Percentiles rank a stretch among this genome's conserved stretches.
phyloP scores from a whole-genome alignment of 257 asterid species.

The Gentiana dahurica region DNA sequence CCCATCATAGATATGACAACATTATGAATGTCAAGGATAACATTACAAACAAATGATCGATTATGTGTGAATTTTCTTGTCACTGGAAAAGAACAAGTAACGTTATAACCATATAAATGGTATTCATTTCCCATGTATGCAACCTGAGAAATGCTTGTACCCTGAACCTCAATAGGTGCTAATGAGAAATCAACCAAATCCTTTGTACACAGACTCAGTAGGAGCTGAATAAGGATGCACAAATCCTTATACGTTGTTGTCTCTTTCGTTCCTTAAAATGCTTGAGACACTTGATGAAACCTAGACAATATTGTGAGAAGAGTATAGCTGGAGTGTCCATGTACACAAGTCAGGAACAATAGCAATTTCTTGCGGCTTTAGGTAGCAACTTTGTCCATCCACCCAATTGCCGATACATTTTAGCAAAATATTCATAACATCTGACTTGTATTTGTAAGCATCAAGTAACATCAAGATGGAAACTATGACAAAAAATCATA shows the following conservation, averaged over 20 bases:
- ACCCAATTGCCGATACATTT: constrained; percentile 92
- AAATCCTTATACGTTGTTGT: constrained; percentile 86
- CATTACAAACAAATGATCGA: too few species aligned
- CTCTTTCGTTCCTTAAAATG: constrained; percentile 64
- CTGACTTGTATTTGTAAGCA: constrained; percentile 73
- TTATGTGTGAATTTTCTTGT: too few species aligned
- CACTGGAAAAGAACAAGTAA: too few species aligned
- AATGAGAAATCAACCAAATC: constrained; percentile 91
- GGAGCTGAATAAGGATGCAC: constrained; percentile 79
- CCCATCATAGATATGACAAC: too few species aligned
- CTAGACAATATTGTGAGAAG: constrained; percentile 85
- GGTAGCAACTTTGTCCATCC: constrained; percentile 80
- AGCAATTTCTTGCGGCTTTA: constrained; percentile 90
- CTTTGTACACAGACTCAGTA: constrained; percentile 75
- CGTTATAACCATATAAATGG: too few species aligned
- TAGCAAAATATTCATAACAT: constrained; percentile 80
- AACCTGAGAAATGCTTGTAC: constrained; percentile 88
- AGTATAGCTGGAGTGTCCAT: constrained; percentile 81
- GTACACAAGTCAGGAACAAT: constrained; percentile 71
- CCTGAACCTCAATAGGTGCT: constrained; percentile 65
- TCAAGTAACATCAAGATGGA: constrained; percentile 68
- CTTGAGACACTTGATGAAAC: constrained; percentile 66
- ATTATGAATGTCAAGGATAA: too few species aligned
- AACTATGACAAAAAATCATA: constrained; percentile 65
- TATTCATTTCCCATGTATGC: too few species aligned